phyloP scores from a whole-genome alignment of 2,329 filamentous ascomycete species.

The Calonectria montana region DNA sequence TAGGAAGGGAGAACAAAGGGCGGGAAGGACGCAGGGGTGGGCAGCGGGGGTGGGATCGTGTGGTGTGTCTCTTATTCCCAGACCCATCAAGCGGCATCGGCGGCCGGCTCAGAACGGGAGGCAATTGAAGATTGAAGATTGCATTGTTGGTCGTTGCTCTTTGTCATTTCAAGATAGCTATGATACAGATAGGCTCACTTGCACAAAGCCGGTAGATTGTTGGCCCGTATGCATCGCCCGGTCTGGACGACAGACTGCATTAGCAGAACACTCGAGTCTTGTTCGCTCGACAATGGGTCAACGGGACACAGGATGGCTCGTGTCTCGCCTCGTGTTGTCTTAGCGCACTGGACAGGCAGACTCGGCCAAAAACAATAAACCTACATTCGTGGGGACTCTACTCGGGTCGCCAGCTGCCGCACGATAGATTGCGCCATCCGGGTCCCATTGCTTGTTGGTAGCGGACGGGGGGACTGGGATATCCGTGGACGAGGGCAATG shows the following conservation, averaged over 20 bases:
- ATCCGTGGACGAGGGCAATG: not conserved
- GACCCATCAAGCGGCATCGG: conserved; percentile 14
- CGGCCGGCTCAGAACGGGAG: conserved; percentile 8
- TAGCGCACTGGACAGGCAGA: conserved; percentile 8
- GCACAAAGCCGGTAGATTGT: not conserved
- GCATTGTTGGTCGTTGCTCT: not conserved
- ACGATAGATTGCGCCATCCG: conserved; percentile 11
- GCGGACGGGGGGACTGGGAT: not conserved
- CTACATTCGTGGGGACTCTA: not conserved
- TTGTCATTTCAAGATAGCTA: not conserved
- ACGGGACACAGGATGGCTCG: not conserved
- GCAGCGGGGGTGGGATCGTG: not conserved
- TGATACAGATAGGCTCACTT: not conserved
- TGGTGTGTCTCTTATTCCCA: conserved; percentile 6
- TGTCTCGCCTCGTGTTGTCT: not conserved
- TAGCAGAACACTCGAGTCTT: not conserved
- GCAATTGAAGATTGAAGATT: not conserved
- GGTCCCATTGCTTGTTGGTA: not conserved
- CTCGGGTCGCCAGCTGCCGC: not conserved
- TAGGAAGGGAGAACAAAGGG: not conserved
- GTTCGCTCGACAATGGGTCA: not conserved
- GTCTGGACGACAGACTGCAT: not conserved
- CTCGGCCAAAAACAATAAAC: not conserved
- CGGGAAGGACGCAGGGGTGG: not conserved
- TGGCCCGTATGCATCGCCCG: not conserved